Conservation (phyloP, 805 yeast species). For the Myxozyma geophila region DNA sequence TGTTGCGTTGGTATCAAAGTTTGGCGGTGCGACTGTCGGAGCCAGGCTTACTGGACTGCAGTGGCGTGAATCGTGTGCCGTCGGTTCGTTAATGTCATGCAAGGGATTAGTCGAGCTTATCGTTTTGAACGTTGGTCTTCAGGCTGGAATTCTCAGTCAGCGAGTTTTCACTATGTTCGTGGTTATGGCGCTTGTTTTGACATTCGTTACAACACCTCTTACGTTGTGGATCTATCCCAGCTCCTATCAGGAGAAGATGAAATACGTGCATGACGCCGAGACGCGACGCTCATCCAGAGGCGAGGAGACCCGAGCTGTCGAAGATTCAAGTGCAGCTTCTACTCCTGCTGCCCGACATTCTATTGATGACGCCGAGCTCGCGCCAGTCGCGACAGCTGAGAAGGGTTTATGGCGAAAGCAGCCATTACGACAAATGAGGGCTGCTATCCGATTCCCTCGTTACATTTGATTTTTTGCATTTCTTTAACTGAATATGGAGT, state of each 20-base stretch:
- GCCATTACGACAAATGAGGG: slow-evolving; percentile 14
- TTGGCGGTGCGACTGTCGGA: slow-evolving; percentile 67
- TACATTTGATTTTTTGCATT: slow-evolving; percentile 1
- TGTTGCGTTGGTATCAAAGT: slow-evolving; percentile 70
- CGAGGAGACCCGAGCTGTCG: background rate
- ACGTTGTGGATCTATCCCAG: slow-evolving; percentile 64
- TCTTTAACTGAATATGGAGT: background rate
- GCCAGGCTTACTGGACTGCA: slow-evolving; percentile 64
- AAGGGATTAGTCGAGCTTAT: slow-evolving; percentile 56
- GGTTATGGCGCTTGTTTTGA: slow-evolving; percentile 78
- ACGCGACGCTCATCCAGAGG: background rate
- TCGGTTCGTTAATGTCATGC: slow-evolving; percentile 84
- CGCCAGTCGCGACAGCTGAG: slow-evolving; percentile 1
- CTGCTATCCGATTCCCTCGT: slow-evolving; percentile 14
- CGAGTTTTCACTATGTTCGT: slow-evolving; percentile 79
- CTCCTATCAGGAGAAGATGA: slow-evolving; percentile 20
- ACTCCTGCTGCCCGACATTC: background rate
- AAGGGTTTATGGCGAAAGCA: slow-evolving; percentile 2
- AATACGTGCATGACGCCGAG: slow-evolving; percentile 12
- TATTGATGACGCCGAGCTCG: background rate
- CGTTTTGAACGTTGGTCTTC: slow-evolving; percentile 54
- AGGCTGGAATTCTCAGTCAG: slow-evolving; percentile 66
- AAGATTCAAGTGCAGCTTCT: background rate
- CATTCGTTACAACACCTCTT: slow-evolving; percentile 80
- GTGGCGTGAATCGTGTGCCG: slow-evolving; percentile 76